Percentiles rank a stretch among this genome's conserved stretches.
Conservation (phyloP, 164 flowering plant genomes). For the Protea cynaroides region DNA sequence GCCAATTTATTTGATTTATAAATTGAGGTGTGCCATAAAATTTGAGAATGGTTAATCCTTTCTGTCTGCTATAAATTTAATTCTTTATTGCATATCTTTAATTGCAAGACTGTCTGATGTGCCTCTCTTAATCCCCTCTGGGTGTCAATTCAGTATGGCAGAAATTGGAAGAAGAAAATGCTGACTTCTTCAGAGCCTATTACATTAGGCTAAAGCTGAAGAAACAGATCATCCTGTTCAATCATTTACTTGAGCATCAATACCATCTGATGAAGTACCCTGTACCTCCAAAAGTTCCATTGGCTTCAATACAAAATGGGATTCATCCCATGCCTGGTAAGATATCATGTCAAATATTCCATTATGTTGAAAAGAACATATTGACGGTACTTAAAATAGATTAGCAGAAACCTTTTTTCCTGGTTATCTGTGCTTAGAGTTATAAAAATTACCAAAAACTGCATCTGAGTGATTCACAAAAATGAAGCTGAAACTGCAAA, state of each 20-base stretch:
- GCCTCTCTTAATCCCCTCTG: slow-evolving; percentile 7
- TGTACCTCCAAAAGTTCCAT: slow-evolving; percentile 64
- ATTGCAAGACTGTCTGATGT: slow-evolving; percentile 4
- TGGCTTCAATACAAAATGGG: slow-evolving; percentile 89
- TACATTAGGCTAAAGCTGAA: slow-evolving; percentile 87
- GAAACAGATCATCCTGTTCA: slow-evolving; percentile 85
- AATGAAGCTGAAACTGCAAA: not conserved
- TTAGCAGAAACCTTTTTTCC: not conserved
- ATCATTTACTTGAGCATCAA: slow-evolving; percentile 88
- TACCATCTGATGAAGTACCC: slow-evolving; percentile 75
- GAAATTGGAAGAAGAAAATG: slow-evolving; percentile 97
- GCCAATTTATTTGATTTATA: too few species aligned
- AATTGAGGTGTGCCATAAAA: too few species aligned
- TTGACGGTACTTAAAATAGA: not conserved
- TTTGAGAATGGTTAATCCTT: not conserved
- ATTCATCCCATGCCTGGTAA: slow-evolving; percentile 89
- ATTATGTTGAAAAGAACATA: not conserved
- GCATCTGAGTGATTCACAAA: not conserved
- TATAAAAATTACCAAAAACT: too few species aligned
- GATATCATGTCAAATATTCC: slow-evolving; percentile 3
- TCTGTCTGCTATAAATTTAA: not conserved
- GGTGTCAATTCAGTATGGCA: slow-evolving; percentile 70
- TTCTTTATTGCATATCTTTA: not conserved
- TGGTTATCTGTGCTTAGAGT: not conserved
- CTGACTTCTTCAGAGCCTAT: slow-evolving; percentile 93